Percentiles rank a stretch among this genome's conserved stretches.
phyloP scores from a whole-genome alignment of 2,329 filamentous ascomycete genomes.

The Akanthomyces muscarius region DNA sequence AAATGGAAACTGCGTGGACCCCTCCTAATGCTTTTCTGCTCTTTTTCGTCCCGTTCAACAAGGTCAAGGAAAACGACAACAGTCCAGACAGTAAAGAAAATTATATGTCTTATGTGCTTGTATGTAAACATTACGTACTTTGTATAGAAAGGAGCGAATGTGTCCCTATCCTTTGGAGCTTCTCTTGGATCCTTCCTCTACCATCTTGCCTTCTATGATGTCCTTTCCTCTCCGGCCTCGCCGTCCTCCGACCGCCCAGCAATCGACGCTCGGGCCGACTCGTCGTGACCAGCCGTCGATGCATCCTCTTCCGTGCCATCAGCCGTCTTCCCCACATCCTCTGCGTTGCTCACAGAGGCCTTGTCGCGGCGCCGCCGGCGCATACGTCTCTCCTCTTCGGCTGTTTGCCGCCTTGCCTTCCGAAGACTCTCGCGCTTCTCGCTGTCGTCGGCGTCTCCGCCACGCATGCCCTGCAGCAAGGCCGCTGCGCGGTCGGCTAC shows the following conservation, averaged over 20 bases:
- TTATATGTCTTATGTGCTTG: constrained; percentile 14
- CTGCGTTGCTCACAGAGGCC: constrained; percentile 36
- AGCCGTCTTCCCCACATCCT: constrained; percentile 21
- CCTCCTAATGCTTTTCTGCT: not conserved
- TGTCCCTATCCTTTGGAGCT: not conserved
- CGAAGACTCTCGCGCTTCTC: constrained; percentile 59
- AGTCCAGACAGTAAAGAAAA: not conserved
- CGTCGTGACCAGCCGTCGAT: constrained; percentile 18
- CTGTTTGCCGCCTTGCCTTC: constrained; percentile 61
- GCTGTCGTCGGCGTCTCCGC: constrained; percentile 55
- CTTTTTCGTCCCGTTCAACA: not conserved
- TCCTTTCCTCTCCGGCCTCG: constrained; percentile 18
- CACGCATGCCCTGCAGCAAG: constrained; percentile 77
- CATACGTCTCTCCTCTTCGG: constrained; percentile 71
- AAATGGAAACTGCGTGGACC: not conserved
- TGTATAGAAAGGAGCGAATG: constrained; percentile 9
- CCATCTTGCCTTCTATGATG: not conserved
- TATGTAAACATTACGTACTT: constrained; percentile 37
- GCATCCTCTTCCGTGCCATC: constrained; percentile 25
- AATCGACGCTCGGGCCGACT: not conserved
- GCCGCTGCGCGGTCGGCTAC: constrained; percentile 81
- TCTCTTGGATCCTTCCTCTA: not conserved
- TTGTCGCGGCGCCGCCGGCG: constrained; percentile 65
- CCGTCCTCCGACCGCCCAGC: not conserved
- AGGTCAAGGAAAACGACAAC: not conserved